phyloP scores from a whole-genome alignment of 768 basidiomycete species.

The Suillus luteus region DNA sequence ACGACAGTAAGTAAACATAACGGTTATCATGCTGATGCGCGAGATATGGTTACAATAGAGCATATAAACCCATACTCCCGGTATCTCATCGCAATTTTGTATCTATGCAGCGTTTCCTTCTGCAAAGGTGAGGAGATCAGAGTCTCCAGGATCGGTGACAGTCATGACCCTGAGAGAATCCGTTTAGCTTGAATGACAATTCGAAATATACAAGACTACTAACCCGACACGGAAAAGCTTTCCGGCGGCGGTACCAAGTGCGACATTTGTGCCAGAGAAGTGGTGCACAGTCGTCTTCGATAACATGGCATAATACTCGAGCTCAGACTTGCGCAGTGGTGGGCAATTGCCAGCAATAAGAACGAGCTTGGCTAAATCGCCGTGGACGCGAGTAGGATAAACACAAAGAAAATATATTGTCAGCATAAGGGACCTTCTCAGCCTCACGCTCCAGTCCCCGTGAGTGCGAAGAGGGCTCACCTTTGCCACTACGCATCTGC shows the following conservation, averaged over 20 bases:
- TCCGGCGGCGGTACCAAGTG: slow-evolving; percentile 97
- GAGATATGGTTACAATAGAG: not conserved
- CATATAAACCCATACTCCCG: not conserved
- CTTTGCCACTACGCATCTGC: slow-evolving; percentile 97
- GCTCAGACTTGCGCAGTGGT: slow-evolving; percentile 97
- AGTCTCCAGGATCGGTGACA: slow-evolving; percentile 93
- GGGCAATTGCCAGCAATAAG: slow-evolving; percentile 99
- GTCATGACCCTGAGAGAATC: slow-evolving; percentile 82
- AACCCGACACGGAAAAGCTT: slow-evolving; percentile 99
- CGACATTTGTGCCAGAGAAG: slow-evolving; percentile 96
- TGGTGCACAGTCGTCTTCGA: slow-evolving; percentile 99
- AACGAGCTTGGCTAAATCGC: slow-evolving; percentile 86
- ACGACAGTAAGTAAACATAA: not conserved
- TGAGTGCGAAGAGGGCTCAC: slow-evolving; percentile 66
- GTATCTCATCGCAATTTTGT: slow-evolving; percentile 3
- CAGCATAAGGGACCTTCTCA: slow-evolving; percentile 98
- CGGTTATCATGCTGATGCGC: not conserved
- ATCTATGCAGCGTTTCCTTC: slow-evolving; percentile 63
- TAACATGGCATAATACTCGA: slow-evolving; percentile 99
- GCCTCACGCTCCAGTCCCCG: slow-evolving; percentile 97
- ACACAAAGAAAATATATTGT: slow-evolving; percentile 38
- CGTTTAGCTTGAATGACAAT: not conserved
- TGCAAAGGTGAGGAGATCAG: slow-evolving; percentile 87
- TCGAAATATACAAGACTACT: slow-evolving; percentile 22
- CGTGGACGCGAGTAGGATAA: slow-evolving; percentile 14